A percentile compares a stretch with the other conserved stretches of the same genome.
Conservation (phyloP, 345 rosid species). For the Eucalyptus pauciflora region DNA sequence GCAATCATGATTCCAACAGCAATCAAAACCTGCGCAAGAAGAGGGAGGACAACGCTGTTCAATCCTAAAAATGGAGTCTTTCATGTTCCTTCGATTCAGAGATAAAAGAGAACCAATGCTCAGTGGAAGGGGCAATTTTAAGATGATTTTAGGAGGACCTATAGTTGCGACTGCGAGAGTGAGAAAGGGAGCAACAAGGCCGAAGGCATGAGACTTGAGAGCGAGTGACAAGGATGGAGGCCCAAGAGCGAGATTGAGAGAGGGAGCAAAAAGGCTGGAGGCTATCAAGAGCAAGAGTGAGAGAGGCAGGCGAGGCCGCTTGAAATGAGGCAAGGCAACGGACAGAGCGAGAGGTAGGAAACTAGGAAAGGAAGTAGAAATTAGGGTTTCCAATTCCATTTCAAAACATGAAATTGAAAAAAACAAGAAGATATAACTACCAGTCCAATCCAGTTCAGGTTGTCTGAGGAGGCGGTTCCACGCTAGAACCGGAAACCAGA, state of each 20-base stretch:
- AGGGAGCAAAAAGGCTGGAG: neutral
- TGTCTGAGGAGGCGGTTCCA: accelerated
- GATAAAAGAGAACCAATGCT: neutral
- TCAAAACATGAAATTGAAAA: neutral
- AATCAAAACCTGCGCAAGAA: neutral
- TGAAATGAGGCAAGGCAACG: neutral
- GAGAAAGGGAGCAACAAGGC: neutral
- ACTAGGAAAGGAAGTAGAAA: neutral
- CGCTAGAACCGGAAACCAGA: neutral
- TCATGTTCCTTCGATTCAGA: neutral
- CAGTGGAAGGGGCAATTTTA: neutral
- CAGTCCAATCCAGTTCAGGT: accelerated
- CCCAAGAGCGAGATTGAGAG: neutral
- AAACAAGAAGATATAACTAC: neutral
- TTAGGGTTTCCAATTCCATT: neutral
- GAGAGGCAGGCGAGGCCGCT: accelerated
- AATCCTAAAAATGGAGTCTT: neutral
- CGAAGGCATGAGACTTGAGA: neutral
- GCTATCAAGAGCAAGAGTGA: neutral
- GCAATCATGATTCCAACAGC: neutral
- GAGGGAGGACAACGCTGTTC: neutral
- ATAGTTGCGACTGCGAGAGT: neutral
- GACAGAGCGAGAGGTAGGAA: neutral
- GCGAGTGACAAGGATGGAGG: accelerated
- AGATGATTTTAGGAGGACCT: neutral